Conservation (phyloP, 495 filamentous ascomycete species). For the Talaromyces ruber region DNA sequence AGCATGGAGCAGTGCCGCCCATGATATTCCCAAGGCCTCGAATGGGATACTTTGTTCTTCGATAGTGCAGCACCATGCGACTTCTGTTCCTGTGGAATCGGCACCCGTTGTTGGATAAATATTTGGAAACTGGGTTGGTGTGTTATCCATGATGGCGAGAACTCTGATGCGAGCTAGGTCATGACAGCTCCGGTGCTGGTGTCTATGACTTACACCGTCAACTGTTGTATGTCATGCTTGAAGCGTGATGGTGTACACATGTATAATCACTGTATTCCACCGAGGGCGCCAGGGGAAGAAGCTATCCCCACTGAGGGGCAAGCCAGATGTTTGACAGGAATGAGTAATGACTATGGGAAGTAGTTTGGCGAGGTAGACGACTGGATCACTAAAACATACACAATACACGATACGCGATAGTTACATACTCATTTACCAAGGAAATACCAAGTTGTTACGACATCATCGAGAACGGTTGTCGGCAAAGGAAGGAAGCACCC, state of each 20-base stretch:
- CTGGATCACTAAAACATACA: not conserved
- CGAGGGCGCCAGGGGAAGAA: not conserved
- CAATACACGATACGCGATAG: not conserved
- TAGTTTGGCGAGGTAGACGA: not conserved
- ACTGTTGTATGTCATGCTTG: not conserved
- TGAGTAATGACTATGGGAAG: not conserved
- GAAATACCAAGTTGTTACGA: not conserved
- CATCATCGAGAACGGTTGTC: not conserved
- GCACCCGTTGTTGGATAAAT: slow-evolving; percentile 5
- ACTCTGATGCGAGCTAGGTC: slow-evolving; percentile 46
- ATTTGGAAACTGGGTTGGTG: slow-evolving; percentile 16
- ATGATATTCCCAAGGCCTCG: slow-evolving; percentile 24
- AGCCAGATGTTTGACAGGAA: no score
- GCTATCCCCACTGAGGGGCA: slow-evolving; percentile 7
- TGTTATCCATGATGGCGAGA: slow-evolving; percentile 39
- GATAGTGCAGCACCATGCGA: slow-evolving; percentile 15
- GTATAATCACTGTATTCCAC: not conserved
- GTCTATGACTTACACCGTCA: not conserved
- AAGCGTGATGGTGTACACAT: not conserved
- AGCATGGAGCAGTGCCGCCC: slow-evolving; percentile 30
- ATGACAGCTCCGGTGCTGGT: not conserved
- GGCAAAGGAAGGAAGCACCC: not conserved
- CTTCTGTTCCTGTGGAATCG: slow-evolving; percentile 8
- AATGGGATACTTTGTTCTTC: slow-evolving; percentile 8
- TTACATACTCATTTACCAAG: not conserved